Base-by-base conservation (phyloP, 2,329 filamentous ascomycete species). In the Sordariomycetes sp. region DNA sequence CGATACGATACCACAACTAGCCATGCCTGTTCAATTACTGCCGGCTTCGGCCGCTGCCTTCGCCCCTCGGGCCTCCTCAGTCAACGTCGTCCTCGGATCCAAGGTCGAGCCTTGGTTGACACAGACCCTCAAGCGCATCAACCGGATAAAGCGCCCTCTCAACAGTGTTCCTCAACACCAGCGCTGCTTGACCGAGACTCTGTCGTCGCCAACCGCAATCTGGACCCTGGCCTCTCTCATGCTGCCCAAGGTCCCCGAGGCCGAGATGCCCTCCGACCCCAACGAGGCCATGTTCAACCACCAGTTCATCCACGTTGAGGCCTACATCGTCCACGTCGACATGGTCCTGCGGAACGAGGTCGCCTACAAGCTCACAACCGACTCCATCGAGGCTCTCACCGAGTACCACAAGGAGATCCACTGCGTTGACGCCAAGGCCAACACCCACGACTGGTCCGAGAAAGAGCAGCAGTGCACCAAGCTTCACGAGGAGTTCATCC, bases 301-400 rank as follows among this genome's bases (percentile, higher is more conserved):
- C 32, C 83, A 93, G 66, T 75, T 95, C 54, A 69, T 95, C 53
- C 86, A 95, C 57, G 68, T 96, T 48, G 88, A 96, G 64, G 92
- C 92, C 34, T 98, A 98, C 59, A 90, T 96, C 48, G 92, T 98
- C 41, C 90, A 96, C 61, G 87, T 98, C 61, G 92, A 98, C 67
- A 94, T 96, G 87, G 90, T 98, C 39, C 78, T 93, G 51, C 83
- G 88, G 61, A 92, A 94, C 58, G 92, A 96, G 67, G 87, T 98
- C 52, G 92, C 88, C 46, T 96, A 88, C 75, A 98, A 98, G 74
- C 75, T 98, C 52, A 96, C 88, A 17, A 76, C 81, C 38, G 92
- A 96, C 57, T 87, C 88, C 41, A 98, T 98, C 63, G 87, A 94
- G 51, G 66, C 84, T 34, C 75, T 98, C 44, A 82, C 94, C 57